A percentile compares a stretch with the other conserved stretches of the same genome.
Evolutionary conservation across 208 protist genomes (phyloP).

Genomic region (Pavlovales sp.): DNA sequence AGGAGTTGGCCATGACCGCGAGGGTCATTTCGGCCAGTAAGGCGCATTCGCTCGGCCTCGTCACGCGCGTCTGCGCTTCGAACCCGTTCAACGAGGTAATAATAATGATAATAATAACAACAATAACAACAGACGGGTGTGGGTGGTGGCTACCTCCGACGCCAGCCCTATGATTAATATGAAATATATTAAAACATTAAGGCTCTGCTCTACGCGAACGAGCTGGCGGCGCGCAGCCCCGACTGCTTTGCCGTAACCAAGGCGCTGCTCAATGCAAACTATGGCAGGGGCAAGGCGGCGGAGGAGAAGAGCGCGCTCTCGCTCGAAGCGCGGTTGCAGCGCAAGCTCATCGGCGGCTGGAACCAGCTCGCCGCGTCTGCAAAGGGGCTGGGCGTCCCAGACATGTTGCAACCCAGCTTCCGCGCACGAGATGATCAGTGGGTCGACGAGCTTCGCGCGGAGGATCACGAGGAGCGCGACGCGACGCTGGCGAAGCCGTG

Average conservation of each 20-base stretch:
- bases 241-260: conserved; percentile 11
- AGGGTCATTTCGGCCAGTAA: not conserved
- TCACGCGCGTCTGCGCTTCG: not conserved
- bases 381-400: conserved; percentile 1
- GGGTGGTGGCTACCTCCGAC: no score
- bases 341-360: conserved; percentile 3
- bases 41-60: not conserved
- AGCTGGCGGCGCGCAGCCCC: conserved; percentile 10
- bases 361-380: conserved; percentile 23
- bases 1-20: conserved; percentile 39
- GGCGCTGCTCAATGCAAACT: conserved; percentile 1
- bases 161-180: no score
- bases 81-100: not conserved
- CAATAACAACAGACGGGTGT: no score
- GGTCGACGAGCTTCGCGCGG: not conserved
- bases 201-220: not conserved
- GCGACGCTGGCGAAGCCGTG: no score
- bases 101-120: no score
- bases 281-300: not conserved
- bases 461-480: no score
- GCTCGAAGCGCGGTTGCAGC: conserved; percentile 22
- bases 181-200: no score
- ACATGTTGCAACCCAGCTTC: not conserved
- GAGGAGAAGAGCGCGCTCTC: conserved; percentile 5
- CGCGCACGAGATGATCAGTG: not conserved